Conservation (phyloP, 208 protist species). For the Porcisia hertigi region DNA sequence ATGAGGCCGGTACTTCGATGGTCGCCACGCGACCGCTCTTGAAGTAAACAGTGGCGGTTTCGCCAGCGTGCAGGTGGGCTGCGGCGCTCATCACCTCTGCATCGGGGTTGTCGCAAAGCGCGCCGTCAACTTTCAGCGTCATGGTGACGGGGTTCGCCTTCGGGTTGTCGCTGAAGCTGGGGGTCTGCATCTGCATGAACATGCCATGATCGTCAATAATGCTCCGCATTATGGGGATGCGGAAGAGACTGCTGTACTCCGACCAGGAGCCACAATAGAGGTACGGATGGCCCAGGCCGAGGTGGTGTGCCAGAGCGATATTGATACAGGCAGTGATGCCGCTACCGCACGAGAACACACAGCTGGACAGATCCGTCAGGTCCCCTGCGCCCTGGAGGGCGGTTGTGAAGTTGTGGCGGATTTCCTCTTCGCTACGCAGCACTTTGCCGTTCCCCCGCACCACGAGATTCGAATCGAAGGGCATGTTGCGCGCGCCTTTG, state of each 20-base stretch:
- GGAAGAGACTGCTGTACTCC: conserved; percentile 62
- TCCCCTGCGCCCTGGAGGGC: conserved; percentile 29
- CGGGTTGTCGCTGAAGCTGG: conserved; percentile 37
- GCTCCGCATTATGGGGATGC: conserved; percentile 43
- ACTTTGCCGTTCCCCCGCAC: conserved; percentile 19
- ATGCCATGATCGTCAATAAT: conserved; percentile 56
- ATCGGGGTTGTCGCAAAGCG: conserved; percentile 19
- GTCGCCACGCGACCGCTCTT: conserved; percentile 39
- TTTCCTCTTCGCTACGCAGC: conserved; percentile 47
- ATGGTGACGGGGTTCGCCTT: conserved; percentile 35
- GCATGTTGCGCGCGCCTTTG: conserved; percentile 60
- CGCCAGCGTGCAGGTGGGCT: conserved; percentile 62
- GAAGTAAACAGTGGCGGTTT: conserved; percentile 57
- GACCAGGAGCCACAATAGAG: conserved; percentile 88
- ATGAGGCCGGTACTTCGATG: conserved; percentile 33
- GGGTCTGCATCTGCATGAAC: conserved; percentile 47
- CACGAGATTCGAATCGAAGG: conserved; percentile 37
- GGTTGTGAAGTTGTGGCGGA: conserved; percentile 48
- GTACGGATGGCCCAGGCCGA: conserved; percentile 65
- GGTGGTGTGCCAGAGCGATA: conserved; percentile 60
- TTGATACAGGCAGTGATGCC: conserved; percentile 81
- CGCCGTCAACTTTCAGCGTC: conserved; percentile 37
- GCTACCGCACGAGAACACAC: conserved; percentile 84
- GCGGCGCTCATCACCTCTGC: conserved; percentile 37
- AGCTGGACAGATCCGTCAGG: conserved; percentile 41